These are phyloP conservation scores for Astrothelium macrocarpum DNA, from an alignment of 495 filamentous ascomycete species.

Conservation along the genomic window DNA sequence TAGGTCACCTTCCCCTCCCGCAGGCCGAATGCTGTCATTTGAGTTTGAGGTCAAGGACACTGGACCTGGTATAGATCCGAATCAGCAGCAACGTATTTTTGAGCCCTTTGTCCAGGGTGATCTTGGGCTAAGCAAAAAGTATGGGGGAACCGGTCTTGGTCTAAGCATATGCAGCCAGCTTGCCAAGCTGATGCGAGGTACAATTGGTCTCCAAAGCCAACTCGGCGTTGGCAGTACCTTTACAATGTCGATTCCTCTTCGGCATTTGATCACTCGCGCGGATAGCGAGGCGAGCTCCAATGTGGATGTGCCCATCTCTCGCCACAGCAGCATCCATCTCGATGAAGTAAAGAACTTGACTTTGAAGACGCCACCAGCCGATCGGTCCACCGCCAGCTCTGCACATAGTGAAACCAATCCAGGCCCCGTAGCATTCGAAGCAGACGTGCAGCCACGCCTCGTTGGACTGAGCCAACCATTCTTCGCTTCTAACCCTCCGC, in stretches of 20 bases:
- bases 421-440: conserved; percentile 8
- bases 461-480: conserved; percentile 80
- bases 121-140: conserved; percentile 77
- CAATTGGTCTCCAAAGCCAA: conserved; percentile 60
- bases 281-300: conserved; percentile 43
- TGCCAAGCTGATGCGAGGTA: conserved; percentile 71
- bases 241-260: conserved; percentile 74
- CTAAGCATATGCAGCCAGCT: conserved; percentile 83
- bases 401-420: conserved; percentile 2
- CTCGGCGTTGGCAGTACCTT: conserved; percentile 71
- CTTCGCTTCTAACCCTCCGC: conserved; percentile 54
- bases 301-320: conserved; percentile 20
- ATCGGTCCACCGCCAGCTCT: conserved; percentile 1
- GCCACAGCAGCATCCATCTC: conserved; percentile 21
- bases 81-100: conserved; percentile 72
- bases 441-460: conserved; percentile 58
- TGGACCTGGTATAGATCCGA: conserved; percentile 76
- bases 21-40: conserved; percentile 55
- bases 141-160: conserved; percentile 83
- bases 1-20: conserved; percentile 51
- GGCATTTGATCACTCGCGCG: conserved; percentile 56
- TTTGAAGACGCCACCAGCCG: background rate
- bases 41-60: conserved; percentile 86
- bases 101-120: conserved; percentile 94
- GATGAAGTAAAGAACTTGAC: conserved; percentile 8